A percentile compares a stretch with the other conserved stretches of the same genome.
Conservation (phyloP, 225 moss, liverwort and hornwort genomes). For the Marchantia polymorpha region DNA sequence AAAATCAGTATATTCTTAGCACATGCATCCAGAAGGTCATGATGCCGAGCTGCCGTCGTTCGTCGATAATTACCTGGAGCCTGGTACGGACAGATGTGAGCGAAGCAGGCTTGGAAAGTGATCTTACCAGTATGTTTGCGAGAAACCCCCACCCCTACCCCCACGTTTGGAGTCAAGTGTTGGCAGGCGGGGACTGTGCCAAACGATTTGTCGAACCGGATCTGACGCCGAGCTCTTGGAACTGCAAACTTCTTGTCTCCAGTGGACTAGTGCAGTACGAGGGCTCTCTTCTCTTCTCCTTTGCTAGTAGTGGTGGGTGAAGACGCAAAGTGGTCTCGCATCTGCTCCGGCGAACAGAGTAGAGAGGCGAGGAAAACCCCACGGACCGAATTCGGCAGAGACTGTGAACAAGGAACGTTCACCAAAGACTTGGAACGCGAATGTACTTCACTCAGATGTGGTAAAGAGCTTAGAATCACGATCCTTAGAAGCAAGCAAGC, state of each 20-base stretch:
- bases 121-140: background rate
- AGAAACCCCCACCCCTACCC: background rate
- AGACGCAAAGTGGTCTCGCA: too few species aligned
- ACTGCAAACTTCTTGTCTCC: background rate
- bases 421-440: too few species aligned
- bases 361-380: too few species aligned
- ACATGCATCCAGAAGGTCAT: background rate
- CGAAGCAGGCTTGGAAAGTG: background rate
- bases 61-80: background rate
- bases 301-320: too few species aligned
- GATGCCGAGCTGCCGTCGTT: background rate
- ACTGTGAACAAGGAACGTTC: too few species aligned
- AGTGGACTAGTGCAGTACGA: background rate
- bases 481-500: too few species aligned
- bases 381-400: too few species aligned
- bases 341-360: too few species aligned
- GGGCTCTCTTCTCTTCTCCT: too few species aligned
- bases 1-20: background rate
- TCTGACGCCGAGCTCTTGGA: background rate
- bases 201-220: background rate
- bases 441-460: too few species aligned
- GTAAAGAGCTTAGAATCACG: too few species aligned
- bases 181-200: background rate
- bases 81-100: background rate
- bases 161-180: too few species aligned